Evolutionary conservation across 371 early-diverging fungal genomes (phyloP), one percentile per base, ranked within the genome.

Genomic region (Apophysomyces elegans): DNA sequence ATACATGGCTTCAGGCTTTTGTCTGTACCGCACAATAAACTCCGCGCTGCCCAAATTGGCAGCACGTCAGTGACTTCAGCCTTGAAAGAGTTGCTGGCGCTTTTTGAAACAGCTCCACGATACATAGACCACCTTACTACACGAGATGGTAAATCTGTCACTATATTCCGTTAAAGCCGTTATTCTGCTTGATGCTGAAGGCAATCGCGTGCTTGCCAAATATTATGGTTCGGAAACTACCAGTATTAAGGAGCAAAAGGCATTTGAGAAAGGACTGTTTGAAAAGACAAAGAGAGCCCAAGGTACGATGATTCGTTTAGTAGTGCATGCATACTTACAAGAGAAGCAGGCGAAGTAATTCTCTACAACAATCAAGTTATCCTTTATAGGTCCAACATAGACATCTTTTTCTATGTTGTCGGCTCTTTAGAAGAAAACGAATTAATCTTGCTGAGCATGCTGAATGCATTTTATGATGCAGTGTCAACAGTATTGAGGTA

Each of bases 361-460:
- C 80, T 98, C 69, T 93, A 91, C 65, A 97, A 97, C 64, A 91
- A 92, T 56, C 93, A 94, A 62, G 88, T 96, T 7, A 92, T 96
- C 36, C 80, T 96, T 5, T 96, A 93, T 83, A 90, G 91, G 56
- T 88, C 88, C 70, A 84, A 88, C 50, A 88, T 92, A 65, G 98
- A 97, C 68, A 88, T 95, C 47, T 91, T 92, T 68, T 88, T 98
- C 65, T 96, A 96, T 72, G 84, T 97, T 50, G 90, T 98, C 38
- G 97, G 96, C 14, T 88, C 91, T 35, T 81, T 87, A 32, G 96
- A 97, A 65, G 97, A 97, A 77, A 98, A 98, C 79, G 99, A 98
- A 79, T 77, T 97, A 56, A 86, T 97, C 73, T 85, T 97, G 44
- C 70, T 84, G 54, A 83, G 87, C 50, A 90, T 92, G 69, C 79